Base-by-base conservation (phyloP, 495 filamentous ascomycete species). In the Penicillium nucicola region DNA sequence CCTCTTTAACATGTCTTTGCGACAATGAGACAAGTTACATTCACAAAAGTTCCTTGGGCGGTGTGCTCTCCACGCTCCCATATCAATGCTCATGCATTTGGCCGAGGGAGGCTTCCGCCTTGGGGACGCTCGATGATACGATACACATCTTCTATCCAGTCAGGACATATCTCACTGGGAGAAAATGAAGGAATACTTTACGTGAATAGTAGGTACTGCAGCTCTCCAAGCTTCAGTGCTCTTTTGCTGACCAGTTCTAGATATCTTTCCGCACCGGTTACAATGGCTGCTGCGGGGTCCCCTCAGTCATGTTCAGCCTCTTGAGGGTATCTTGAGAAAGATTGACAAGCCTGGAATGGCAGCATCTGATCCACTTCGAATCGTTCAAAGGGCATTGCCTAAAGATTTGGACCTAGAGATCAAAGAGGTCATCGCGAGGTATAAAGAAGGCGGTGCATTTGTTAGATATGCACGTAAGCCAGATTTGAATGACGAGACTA, bases 361-460 rank as follows among this genome's bases (percentile, higher is more conserved):
- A 32, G 84, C 67, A n/a, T 74, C 71, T 52, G 84, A 92, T 55
- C 89, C 89, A 11, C 60, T 77, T 15, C 76, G 71, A 17, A 74
- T 92, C 23, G 77, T 87, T 14, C 77, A 80, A 31, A 72, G 76
- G 15, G 86, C 81, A 9, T 71, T 92, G 8, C 85, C 88, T 0
- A 52, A 67, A 4, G 60, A 63, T 0, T 55, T 85, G 11, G 71
- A 82, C n/a, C 69, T 93, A 20, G 77, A 84, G 34, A 80, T 96
- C 53, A 87, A 82, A 34, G 82, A 95, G 52, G 83, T 96, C 31
- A 58, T 95, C 37, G 88, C 91, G 2, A 80, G 90, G 15, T 72
- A 92, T 23, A 91, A 92, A 57, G 93, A 98, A 64, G 95, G 92
- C 18, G 93, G 95, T 8, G 89, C 90, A 7, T 97, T 93, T 67